Percentiles rank a stretch among this genome's conserved stretches.
Evolutionary conservation across 2,329 filamentous ascomycete species (phyloP).

Genomic region (Claviceps cyperi): DNA sequence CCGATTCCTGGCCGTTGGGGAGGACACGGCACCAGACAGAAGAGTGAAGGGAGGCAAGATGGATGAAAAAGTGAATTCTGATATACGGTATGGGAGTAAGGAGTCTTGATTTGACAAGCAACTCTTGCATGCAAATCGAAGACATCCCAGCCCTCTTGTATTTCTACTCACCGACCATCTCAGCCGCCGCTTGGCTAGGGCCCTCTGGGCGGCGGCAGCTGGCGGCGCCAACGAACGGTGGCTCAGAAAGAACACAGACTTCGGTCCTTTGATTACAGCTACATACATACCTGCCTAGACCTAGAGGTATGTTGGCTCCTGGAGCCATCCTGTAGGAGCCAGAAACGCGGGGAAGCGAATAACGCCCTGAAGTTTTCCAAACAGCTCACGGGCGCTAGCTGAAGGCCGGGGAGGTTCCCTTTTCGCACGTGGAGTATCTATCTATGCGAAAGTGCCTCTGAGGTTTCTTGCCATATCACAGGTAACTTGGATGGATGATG

Average conservation of each 20-base stretch:
- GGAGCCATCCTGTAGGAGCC: slow-evolving; percentile 6
- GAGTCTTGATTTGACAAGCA: neutral
- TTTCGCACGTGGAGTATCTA: too few relatives aligned
- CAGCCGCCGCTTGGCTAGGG: slow-evolving; percentile 1
- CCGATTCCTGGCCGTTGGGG: neutral
- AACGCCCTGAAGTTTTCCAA: too few relatives aligned
- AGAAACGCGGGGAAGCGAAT: too few relatives aligned
- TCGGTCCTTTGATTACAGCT: slow-evolving; percentile 5
- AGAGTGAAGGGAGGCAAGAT: neutral
- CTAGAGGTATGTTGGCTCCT: too few relatives aligned
- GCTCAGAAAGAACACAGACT: neutral
- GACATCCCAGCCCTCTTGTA: slow-evolving; percentile 9
- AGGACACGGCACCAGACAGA: too few relatives aligned
- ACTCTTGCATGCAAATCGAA: slow-evolving; percentile 3
- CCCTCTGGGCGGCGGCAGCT: neutral
- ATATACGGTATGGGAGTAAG: neutral
- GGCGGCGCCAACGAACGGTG: slow-evolving; percentile 1
- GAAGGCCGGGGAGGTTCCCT: too few relatives aligned
- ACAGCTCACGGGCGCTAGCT: too few relatives aligned
- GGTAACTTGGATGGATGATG: too few relatives aligned
- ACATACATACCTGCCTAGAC: too few relatives aligned
- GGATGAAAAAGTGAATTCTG: neutral
- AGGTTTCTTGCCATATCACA: too few relatives aligned
- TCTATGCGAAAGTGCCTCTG: too few relatives aligned
- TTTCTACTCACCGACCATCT: slow-evolving; percentile 3